Base-by-base conservation (phyloP, 1,139 yeast genomes). In the Yamadazyma triangularis region DNA sequence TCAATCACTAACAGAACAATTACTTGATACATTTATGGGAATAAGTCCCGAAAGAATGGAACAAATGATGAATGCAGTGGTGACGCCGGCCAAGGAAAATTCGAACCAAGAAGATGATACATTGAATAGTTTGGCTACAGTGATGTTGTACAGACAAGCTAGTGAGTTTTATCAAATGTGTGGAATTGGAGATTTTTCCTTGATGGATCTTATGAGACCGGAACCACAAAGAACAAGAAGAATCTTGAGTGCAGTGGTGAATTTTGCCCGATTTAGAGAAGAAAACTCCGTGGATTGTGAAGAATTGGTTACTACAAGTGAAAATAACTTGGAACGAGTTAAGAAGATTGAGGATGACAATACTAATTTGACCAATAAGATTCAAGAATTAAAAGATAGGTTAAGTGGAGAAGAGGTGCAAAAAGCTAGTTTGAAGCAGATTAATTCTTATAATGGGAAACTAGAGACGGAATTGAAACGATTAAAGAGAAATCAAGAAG, bases 231-330 rank as follows among this genome's bases (percentile, higher is more conserved):
- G 94, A 35, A 66, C 77, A 3, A 61, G 78, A 41, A 64, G 93
- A 29, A 68, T 85, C 12, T 56, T 88, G 19, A 85, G 95, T 51
- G 94, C 93, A 1, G 79, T 88, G 30, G 83, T 87, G 12, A 87
- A 88, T 50, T 88, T 76, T 62, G 94, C 94, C 2, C 61, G 93
- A 36, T 87, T 84, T 47, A 68, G 95, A 42, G 95, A 86, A 46
- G 85, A 79, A 41, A 78, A 84, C 34, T 73, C 83, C 51, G 70
- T 66, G 13, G 88, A 77, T 44, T 79, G 84, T 46, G 88, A 80
- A 35, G 72, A 70, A 16, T 60, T 79, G 26, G 73, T 81, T 24
- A 60, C 65, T 13, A 65, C 70, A 32, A 73, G 83, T 39, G 85
- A 79, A 36, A 48, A 60, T 10, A 58, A 69, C 23, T 56, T 77